Evolutionary conservation across 805 yeast species (phyloP), one percentile per base, ranked within the genome.

Genomic region (Debaryomyces hansenii): DNA sequence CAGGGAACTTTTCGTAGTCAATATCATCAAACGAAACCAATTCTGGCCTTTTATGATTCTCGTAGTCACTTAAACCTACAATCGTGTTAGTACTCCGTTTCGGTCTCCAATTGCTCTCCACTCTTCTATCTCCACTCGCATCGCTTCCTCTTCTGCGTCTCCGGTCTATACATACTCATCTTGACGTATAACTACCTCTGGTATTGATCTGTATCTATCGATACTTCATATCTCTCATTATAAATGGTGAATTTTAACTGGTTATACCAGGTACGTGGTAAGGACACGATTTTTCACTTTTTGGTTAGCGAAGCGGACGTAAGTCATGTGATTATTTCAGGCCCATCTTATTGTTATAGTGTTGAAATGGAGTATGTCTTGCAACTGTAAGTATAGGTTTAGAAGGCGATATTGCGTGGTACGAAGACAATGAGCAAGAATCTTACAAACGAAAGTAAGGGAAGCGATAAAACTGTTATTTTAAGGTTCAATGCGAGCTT

Each of bases 1-100:
- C 83, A 12, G 70, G 67, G 50, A 77, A 75, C 66, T 87, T 81
- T 57, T 78, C 78, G 68, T 88, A 88, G 70, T 86, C 86, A 53
- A 88, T 86, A 53, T 84, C 87, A 68, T 88, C 95, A 61, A 87
- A 88, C 37, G 95, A 87, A 45, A 87, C 92, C 57, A 80, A 75
- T 57, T 84, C 88, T 37, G 88, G 84, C 66, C 82, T 73, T 54
- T 64, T 64, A 60, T 78, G 82, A 56, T 67, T 58, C 31, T 57
- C 67, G 61, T 72, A 72, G 48, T 60, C 58, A 44, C 61, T 62
- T 50, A 66, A 59, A 39, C 59, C 67, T 59, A 32, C 16, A 12
- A 34, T 6, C 5, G 14, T 21, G 43, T 44, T 44, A 44, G 47
- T 44, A 44, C 16, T 20, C 4, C 10, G 7, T 6, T 24, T 31